Base-by-base conservation (phyloP, 495 filamentous ascomycete genomes). In the Geoglossum glabrum region DNA sequence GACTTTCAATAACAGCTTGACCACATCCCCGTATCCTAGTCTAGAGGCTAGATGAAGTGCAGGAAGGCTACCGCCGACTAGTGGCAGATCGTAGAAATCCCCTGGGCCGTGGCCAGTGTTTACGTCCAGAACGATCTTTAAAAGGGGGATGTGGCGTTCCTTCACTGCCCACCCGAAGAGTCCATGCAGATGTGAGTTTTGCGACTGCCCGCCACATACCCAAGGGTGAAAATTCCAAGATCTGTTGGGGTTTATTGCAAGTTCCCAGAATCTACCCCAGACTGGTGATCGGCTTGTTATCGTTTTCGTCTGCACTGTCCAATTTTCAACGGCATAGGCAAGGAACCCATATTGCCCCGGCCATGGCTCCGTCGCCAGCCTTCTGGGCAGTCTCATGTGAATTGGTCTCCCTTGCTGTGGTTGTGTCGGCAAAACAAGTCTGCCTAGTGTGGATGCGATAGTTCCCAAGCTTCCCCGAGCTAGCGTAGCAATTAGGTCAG, bases 101-200 rank as follows among this genome's bases (percentile, higher is more conserved):
- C 17, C 17, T 9, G 17, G 11, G 13, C 36, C 36, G 13, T 40
- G 40, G 63, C 47, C 43, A 11, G 25, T 17, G 13, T 38, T 30
- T 15, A 38, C 25, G 7, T 30, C 45, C 10, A 61, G 8, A 19
- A 34, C 63, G 55, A 63, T 55, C 4, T 30, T 26, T 1, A 66
- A 55, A 25, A 66, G 60, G 11, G 63, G 61, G 27, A 17, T 11
- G 59, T 65, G 63, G 30, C 52, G 54, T 36, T 65, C 61, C 17
- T 55, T 65, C 1, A 66, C 57, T 36, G 63, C 61, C 61, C 61
- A 66, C 50, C 63, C 61, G 36, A 67, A 61, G 11, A 67, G 61
- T n/a, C 55, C 57, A 61, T 66, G 65, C 5, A 65, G 17, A 46
- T 54, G 62, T 2, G 64, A 67, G 26, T 9, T 8, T 23, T 49